Evolutionary conservation across 306 rosid species (phyloP).

Genomic region (Sesbania bispinosa): DNA sequence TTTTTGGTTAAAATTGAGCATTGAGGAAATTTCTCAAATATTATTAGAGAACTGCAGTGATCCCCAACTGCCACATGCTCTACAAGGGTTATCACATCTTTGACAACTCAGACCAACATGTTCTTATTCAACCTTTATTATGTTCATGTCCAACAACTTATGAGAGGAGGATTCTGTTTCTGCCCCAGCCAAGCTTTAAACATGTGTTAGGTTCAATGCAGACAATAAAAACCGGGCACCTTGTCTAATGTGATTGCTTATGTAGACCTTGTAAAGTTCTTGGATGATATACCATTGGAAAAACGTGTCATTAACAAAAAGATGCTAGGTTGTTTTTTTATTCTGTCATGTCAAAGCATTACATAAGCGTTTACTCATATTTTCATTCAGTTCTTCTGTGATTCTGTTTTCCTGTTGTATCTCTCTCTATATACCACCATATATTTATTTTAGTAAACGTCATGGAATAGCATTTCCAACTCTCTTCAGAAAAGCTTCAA

Average conservation of each 20-base stretch:
- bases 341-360: not conserved
- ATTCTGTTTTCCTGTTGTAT: not conserved
- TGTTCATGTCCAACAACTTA: not conserved
- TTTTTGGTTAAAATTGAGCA: not conserved
- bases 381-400: not conserved
- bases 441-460: too few species aligned
- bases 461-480: not conserved
- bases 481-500: not conserved
- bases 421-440: not conserved
- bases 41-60: not conserved
- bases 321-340: too few species aligned
- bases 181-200: not conserved
- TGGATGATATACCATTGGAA: not conserved
- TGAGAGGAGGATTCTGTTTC: not conserved
- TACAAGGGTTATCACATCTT: not conserved
- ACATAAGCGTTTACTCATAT: too few species aligned
- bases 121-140: not conserved
- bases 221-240: not conserved
- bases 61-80: not conserved
- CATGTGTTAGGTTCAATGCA: not conserved
- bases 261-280: too few species aligned
- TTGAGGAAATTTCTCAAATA: not conserved
- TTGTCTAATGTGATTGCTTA: too few species aligned
- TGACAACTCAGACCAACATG: conserved; percentile 8
- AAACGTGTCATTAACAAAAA: not conserved